Percentiles rank a stretch among this genome's conserved stretches.
These are phyloP conservation scores for Parastagonospora nodorum DNA, from an alignment of 2,329 filamentous ascomycete species.

Conservation along the genomic window DNA sequence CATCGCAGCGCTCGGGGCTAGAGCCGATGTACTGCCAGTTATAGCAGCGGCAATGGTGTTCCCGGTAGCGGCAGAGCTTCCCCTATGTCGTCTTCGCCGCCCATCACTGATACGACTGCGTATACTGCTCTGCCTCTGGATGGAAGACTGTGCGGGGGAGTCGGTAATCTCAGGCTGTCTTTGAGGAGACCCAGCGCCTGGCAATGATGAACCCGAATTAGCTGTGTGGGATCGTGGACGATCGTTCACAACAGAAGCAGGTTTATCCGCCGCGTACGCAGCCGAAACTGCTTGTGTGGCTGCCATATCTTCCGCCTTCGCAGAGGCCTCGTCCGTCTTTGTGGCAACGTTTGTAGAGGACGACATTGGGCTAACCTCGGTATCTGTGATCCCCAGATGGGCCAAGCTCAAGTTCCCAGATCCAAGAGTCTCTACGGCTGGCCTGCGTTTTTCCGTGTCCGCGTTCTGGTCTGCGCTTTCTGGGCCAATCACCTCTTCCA, in stretches of 20 bases:
- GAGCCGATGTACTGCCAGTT: conserved; percentile 69
- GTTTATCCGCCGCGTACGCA: conserved; percentile 59
- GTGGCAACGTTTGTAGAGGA: conserved; percentile 62
- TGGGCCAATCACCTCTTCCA: conserved; percentile 51
- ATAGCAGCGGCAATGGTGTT: conserved; percentile 75
- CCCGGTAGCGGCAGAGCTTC: conserved; percentile 72
- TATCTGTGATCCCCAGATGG: conserved; percentile 78
- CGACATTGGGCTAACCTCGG: conserved; percentile 61
- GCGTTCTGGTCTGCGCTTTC: conserved; percentile 29
- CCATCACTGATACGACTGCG: conserved; percentile 59
- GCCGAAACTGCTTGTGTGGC: conserved; percentile 65
- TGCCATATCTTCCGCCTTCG: conserved; percentile 63
- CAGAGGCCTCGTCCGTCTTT: conserved; percentile 57
- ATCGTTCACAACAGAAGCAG: conserved; percentile 35
- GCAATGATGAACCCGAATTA: conserved; percentile 36
- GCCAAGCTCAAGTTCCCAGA: conserved; percentile 87
- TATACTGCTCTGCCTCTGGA: conserved; percentile 60
- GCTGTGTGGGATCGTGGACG: conserved; percentile 48
- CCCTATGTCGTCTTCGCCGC: conserved; percentile 71
- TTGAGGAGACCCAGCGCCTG: conserved; percentile 54
- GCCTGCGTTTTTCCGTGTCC: conserved; percentile 57
- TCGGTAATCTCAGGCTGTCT: conserved; percentile 70
- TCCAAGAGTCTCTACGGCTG: conserved; percentile 86
- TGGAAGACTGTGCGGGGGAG: conserved; percentile 55
- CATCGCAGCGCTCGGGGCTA: conserved; percentile 66